Conservation (phyloP, 164 flowering plant genomes). For the Brasenia schreberi region DNA sequence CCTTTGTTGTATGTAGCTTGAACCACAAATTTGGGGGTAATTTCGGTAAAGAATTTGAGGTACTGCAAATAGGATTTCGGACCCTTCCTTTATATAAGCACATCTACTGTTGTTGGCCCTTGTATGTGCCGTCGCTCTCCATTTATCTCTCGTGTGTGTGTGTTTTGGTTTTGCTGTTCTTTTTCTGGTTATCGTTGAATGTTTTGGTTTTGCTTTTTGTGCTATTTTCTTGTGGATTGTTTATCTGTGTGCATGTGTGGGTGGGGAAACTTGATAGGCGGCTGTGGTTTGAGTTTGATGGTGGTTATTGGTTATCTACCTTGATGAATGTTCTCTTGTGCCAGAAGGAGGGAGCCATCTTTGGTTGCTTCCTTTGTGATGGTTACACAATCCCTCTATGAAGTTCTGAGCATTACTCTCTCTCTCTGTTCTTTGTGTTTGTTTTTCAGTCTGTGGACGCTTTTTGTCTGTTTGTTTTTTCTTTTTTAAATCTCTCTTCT, state of each 20-base stretch:
- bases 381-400: not conserved
- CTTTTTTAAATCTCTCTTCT: too few relatives aligned
- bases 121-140: slow-evolving; percentile 33
- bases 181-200: not conserved
- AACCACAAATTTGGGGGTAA: too few relatives aligned
- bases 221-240: not conserved
- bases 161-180: not conserved
- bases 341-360: not conserved
- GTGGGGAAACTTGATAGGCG: not conserved
- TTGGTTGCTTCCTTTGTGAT: not conserved
- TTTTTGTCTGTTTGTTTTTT: not conserved
- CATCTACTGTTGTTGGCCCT: not conserved
- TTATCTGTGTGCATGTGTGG: not conserved
- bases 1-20: too few relatives aligned
- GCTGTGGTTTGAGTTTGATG: not conserved
- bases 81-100: too few relatives aligned
- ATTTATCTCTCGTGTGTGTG: not conserved
- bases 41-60: too few relatives aligned
- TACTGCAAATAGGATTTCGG: too few relatives aligned
- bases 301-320: not conserved
- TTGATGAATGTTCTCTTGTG: not conserved
- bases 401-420: not conserved
- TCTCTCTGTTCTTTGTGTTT: not conserved
- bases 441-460: not conserved
- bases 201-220: not conserved